Percentiles rank a stretch among this genome's conserved stretches.
Conservation (phyloP, 352 stramenopile genomes). For the Phytopythium helicoides region DNA sequence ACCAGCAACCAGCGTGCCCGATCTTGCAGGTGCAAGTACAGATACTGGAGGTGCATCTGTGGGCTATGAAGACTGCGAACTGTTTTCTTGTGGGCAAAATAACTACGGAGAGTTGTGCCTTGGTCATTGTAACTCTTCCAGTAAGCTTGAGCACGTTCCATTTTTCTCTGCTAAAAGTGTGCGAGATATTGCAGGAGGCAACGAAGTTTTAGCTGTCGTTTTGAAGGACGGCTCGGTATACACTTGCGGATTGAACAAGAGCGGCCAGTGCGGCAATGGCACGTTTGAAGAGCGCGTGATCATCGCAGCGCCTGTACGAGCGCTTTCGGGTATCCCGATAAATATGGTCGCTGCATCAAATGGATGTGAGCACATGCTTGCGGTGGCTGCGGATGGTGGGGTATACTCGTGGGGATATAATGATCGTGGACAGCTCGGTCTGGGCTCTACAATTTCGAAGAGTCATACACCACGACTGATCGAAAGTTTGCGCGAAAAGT, state of each 20-base stretch:
- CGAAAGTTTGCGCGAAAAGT: slow-evolving; percentile 83
- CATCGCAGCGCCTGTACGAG: slow-evolving; percentile 67
- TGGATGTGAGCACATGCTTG: slow-evolving; percentile 87
- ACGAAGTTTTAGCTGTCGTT: slow-evolving; percentile 83
- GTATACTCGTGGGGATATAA: slow-evolving; percentile 90
- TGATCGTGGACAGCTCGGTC: slow-evolving; percentile 77
- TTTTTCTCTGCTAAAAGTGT: slow-evolving; percentile 82
- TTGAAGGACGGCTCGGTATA: slow-evolving; percentile 81
- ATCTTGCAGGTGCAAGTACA: not conserved
- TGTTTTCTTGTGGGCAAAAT: slow-evolving; percentile 89
- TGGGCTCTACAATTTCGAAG: slow-evolving; percentile 85
- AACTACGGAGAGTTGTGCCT: slow-evolving; percentile 88
- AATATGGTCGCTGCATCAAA: slow-evolving; percentile 78
- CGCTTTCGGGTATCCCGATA: slow-evolving; percentile 58
- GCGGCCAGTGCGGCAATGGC: slow-evolving; percentile 83
- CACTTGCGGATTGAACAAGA: slow-evolving; percentile 88
- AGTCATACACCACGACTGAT: slow-evolving; percentile 81
- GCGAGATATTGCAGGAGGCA: slow-evolving; percentile 71
- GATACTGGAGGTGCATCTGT: not conserved
- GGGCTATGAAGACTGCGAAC: slow-evolving; percentile 79
- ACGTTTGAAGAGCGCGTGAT: slow-evolving; percentile 87
- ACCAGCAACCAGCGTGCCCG: not conserved
- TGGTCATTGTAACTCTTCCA: slow-evolving; percentile 85
- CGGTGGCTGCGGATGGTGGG: slow-evolving; percentile 65
- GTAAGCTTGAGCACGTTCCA: slow-evolving; percentile 80